These are phyloP conservation scores for Mycena filopes DNA, from an alignment of 768 basidiomycete genomes.

Conservation along the genomic window DNA sequence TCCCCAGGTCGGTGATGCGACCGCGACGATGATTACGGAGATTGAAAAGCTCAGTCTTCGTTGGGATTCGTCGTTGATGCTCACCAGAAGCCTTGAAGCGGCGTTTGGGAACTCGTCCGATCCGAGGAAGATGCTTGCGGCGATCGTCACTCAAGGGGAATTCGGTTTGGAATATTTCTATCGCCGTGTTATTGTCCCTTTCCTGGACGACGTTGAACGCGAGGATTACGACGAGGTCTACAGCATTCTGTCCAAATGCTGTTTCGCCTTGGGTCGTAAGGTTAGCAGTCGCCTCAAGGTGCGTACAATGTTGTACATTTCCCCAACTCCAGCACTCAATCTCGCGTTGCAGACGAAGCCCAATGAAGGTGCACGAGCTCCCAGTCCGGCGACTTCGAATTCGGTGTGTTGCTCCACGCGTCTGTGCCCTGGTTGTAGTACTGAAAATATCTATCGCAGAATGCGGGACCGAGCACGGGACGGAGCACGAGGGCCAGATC, in stretches of 20 bases:
- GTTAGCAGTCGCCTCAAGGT: background rate
- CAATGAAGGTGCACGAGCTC: background rate
- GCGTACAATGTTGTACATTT: background rate
- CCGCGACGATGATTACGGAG: background rate
- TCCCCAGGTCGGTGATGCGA: background rate
- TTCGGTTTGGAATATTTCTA: background rate
- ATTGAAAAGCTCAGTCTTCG: background rate
- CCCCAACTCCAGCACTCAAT: background rate
- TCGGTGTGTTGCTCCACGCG: too few relatives aligned
- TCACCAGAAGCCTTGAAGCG: background rate
- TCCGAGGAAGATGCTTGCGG: background rate
- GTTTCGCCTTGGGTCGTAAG: background rate
- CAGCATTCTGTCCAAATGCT: background rate
- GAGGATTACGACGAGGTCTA: background rate
- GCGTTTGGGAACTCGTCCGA: background rate
- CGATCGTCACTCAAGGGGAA: background rate
- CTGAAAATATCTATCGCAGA: too few relatives aligned
- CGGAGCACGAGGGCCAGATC: too few relatives aligned
- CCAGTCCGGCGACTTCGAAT: background rate
- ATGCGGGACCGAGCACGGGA: too few relatives aligned
- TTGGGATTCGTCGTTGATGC: background rate
- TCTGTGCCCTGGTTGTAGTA: too few relatives aligned
- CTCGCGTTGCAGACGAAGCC: background rate
- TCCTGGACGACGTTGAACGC: background rate
- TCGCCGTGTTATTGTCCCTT: background rate